These are phyloP conservation scores for Cordyceps cateniannulata DNA, from an alignment of 2,329 filamentous ascomycete species.

Conservation along the genomic window DNA sequence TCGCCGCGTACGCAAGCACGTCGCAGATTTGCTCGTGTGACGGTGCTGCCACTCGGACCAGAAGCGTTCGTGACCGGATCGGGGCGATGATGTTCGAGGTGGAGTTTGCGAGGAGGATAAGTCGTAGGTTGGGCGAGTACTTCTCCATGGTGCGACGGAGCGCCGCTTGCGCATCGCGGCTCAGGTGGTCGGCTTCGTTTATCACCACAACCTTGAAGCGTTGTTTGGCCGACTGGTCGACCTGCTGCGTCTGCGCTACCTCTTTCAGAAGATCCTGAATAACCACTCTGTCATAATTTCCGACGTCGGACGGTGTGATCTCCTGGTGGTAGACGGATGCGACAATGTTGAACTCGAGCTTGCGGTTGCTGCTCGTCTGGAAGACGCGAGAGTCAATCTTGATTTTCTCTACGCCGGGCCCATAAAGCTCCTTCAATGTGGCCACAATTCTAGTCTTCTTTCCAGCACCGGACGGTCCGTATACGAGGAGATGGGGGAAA, in stretches of 20 bases:
- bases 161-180: constrained; percentile 89
- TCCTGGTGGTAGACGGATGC: constrained; percentile 96
- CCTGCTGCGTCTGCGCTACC: constrained; percentile 97
- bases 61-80: constrained; percentile 82
- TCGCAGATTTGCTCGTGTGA: constrained; percentile 76
- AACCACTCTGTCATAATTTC: constrained; percentile 92
- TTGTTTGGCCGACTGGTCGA: constrained; percentile 86
- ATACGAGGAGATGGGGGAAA: constrained; percentile 95
- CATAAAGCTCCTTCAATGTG: constrained; percentile 90
- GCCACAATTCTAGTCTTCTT: constrained; percentile 98
- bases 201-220: constrained; percentile 98
- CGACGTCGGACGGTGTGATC: constrained; percentile 95
- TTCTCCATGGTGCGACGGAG: constrained; percentile 97
- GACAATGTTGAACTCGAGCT: constrained; percentile 99
- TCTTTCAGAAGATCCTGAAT: constrained; percentile 95
- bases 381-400: constrained; percentile 98
- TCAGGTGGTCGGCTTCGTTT: constrained; percentile 95
- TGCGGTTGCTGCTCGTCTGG: constrained; percentile 90
- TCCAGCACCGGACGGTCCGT: constrained; percentile 90
- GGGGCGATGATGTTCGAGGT: constrained; percentile 99
- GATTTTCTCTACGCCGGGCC: constrained; percentile 97
- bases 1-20: constrained; percentile 63
- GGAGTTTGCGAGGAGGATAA: constrained; percentile 91
- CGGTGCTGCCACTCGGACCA: constrained; percentile 87
- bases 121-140: constrained; percentile 87